phyloP scores from a whole-genome alignment of 2,329 filamentous ascomycete genomes.

The Hypoxylon sp. region DNA sequence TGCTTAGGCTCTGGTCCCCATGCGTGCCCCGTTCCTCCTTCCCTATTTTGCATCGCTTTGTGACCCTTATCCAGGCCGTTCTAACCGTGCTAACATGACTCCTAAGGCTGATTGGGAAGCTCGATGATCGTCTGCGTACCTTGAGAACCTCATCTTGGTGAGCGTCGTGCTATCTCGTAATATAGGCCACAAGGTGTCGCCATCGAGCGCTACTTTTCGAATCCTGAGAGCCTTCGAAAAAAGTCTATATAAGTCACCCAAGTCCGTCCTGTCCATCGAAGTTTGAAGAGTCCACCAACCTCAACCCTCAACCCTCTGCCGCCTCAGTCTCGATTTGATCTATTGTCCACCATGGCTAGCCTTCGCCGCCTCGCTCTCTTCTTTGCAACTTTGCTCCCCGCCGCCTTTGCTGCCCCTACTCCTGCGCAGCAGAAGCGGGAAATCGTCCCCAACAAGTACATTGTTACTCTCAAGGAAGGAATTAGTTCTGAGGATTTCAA shows the following conservation, averaged over 20 bases:
- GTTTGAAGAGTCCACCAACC: conserved; percentile 21
- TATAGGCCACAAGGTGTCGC: conserved; percentile 26
- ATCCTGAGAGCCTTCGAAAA: background rate
- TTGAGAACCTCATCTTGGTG: conserved; percentile 36
- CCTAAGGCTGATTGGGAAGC: conserved; percentile 45
- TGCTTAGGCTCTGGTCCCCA: conserved; percentile 15
- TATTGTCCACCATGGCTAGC: conserved; percentile 47
- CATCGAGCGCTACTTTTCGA: conserved; percentile 15
- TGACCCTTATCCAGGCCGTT: conserved; percentile 25
- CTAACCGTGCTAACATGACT: conserved; percentile 17
- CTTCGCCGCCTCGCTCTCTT: conserved; percentile 51
- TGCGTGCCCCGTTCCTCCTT: conserved; percentile 44
- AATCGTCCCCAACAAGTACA: conserved; percentile 54
- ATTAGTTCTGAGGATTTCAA: conserved; percentile 53
- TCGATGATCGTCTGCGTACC: conserved; percentile 37
- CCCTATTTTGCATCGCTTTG: conserved; percentile 47
- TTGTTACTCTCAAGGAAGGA: conserved; percentile 52
- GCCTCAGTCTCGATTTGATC: conserved; percentile 1
- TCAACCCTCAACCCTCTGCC: conserved; percentile 18
- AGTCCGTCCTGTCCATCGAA: conserved; percentile 6
- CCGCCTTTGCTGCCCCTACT: conserved; percentile 50
- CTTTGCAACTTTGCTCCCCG: conserved; percentile 53
- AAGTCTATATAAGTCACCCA: conserved; percentile 41
- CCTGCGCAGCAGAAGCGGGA: conserved; percentile 46
- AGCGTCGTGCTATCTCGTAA: conserved; percentile 39